Conservation (phyloP, 164 flowering plant species). For the Akebia trifoliata region DNA sequence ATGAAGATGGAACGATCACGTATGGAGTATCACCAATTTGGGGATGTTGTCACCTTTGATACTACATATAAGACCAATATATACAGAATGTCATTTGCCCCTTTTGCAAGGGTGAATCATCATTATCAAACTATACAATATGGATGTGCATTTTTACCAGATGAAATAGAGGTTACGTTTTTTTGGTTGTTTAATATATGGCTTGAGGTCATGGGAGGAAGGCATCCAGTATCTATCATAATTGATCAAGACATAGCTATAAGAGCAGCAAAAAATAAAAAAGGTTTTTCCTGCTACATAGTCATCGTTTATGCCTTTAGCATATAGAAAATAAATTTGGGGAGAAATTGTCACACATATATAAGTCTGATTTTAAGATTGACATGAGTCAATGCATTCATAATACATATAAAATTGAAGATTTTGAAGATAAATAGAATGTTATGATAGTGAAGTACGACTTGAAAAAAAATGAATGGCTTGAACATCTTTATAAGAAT, state of each 20-base stretch:
- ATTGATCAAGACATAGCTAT: background rate
- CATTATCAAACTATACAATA: background rate
- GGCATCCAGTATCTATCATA: background rate
- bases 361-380: background rate
- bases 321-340: constrained; percentile 2
- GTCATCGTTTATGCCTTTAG: constrained; percentile 8
- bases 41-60: background rate
- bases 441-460: background rate
- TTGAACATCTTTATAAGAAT: background rate
- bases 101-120: background rate
- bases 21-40: background rate
- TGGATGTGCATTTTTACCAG: background rate
- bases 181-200: background rate
- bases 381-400: background rate
- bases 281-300: background rate
- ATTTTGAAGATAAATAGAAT: background rate
- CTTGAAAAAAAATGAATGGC: background rate
- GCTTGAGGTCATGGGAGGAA: background rate
- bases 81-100: background rate
- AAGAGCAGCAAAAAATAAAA: background rate
- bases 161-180: background rate
- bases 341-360: background rate
- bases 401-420: background rate
- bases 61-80: background rate
- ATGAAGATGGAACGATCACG: background rate